Evolutionary conservation across 768 basidiomycete genomes (phyloP).

Genomic region (Tremella mesenterica): DNA sequence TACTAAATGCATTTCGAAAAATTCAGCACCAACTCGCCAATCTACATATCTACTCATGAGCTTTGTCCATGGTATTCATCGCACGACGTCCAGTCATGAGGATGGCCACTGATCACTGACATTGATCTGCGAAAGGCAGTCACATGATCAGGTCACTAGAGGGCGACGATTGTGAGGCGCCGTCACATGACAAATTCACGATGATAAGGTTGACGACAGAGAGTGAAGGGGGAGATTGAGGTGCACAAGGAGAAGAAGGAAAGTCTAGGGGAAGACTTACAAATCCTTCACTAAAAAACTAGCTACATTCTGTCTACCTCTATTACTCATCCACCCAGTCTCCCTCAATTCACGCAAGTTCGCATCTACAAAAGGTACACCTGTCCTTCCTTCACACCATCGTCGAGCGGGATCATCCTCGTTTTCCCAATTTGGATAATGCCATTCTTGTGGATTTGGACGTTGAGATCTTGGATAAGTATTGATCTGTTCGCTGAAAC

Average conservation of each 20-base stretch:
- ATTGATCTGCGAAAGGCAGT: too few relatives aligned
- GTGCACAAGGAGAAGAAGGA: background rate
- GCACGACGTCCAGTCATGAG: background rate
- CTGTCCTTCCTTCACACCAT: constrained; percentile 45
- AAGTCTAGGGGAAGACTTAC: constrained; percentile 14
- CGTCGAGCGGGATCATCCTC: constrained; percentile 29
- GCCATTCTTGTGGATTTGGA: constrained; percentile 27
- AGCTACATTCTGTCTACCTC: constrained; percentile 49
- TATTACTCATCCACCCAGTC: constrained; percentile 48
- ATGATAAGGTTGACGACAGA: too few relatives aligned
- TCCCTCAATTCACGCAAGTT: constrained; percentile 44
- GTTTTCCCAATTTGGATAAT: constrained; percentile 24
- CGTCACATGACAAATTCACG: background rate
- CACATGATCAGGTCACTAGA: too few relatives aligned
- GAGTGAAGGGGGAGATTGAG: too few relatives aligned
- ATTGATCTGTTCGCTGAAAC: constrained; percentile 42
- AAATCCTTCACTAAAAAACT: constrained; percentile 48
- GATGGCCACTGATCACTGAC: too few relatives aligned
- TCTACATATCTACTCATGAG: constrained; percentile 41
- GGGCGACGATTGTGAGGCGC: too few relatives aligned
- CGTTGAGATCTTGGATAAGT: constrained; percentile 19
- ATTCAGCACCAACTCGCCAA: constrained; percentile 50
- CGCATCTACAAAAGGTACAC: constrained; percentile 48
- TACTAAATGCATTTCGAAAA: constrained; percentile 47
- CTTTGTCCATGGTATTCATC: background rate